Conservation (phyloP, 2,329 filamentous ascomycete species). For the Chaetothyriales sp. region DNA sequence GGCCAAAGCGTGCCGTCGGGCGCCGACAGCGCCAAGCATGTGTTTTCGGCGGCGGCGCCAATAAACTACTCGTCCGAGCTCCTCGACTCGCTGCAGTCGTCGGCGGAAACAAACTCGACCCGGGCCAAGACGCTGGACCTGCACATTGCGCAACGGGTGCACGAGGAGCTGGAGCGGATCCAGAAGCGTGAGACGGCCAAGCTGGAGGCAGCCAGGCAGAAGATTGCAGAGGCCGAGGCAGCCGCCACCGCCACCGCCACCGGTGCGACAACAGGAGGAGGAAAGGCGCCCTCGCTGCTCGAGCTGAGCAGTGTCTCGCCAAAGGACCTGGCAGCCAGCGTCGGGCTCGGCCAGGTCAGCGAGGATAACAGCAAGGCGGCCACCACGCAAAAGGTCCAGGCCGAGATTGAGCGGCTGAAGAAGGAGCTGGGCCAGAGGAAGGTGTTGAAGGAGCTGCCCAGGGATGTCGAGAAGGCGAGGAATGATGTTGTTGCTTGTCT, state of each 20-base stretch:
- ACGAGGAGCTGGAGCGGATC: conserved; percentile 68
- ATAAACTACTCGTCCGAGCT: conserved; percentile 31
- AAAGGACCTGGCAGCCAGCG: conserved; percentile 19
- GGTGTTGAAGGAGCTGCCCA: conserved; percentile 49
- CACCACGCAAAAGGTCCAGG: conserved; percentile 32
- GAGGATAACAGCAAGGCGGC: conserved; percentile 11
- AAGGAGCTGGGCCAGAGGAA: conserved; percentile 41
- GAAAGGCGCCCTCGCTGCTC: conserved; percentile 9
- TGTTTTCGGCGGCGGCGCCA: conserved; percentile 44
- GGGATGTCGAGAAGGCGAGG: conserved; percentile 58
- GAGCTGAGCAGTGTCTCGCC: conserved; percentile 31
- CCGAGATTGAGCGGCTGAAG: conserved; percentile 41
- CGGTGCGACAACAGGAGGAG: not conserved
- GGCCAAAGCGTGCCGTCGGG: conserved; percentile 42
- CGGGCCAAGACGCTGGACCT: conserved; percentile 72
- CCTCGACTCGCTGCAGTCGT: conserved; percentile 68
- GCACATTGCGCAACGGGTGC: conserved; percentile 74
- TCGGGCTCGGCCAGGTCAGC: conserved; percentile 1
- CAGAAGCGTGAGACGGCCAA: conserved; percentile 54
- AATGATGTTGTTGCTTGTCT: conserved; percentile 65
- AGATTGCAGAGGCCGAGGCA: conserved; percentile 23
- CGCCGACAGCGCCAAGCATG: conserved; percentile 39
- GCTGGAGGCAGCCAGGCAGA: conserved; percentile 53
- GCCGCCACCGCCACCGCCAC: conserved; percentile 5
- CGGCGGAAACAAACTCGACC: conserved; percentile 76